Evolutionary conservation across 2,329 filamentous ascomycete species (phyloP), one percentile per base, ranked within the genome.

Genomic region (Phaeoacremonium minimum): DNA sequence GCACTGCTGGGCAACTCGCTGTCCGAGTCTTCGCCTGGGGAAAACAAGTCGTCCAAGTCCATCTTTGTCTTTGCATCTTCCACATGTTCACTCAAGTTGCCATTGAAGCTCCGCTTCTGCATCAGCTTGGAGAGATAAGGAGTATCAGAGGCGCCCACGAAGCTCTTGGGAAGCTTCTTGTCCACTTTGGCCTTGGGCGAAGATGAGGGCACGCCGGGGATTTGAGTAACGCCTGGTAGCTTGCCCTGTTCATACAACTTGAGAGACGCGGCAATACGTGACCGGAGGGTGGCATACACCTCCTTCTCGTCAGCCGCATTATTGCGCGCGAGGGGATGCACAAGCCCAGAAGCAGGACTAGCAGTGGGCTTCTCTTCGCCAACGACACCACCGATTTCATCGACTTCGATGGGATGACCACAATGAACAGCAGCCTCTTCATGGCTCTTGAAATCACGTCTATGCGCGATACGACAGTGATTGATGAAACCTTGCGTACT

Each of bases 401-500:
- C 75, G 44, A 77, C 69, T 49, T 95, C 86, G 40, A 95, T 79
- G 11, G 85, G 80, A 47, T 90, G 83, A 35, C 93, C 93, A 49
- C 88, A 94, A 41, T 86, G 85, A 38, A 90, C 75, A 20, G 91
- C 93, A 44, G 93, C 93, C 53, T 90, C 87, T 59, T 97, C 91
- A 54, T 98, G 93, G 50, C 88, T 96, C 64, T 95, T 91, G 69
- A 90, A 97, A 46, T 94, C 89, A 41, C 87, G 77, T 56, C 85
- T 86, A 64, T 98, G 93, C 17, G 90, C 89, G 51, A 98, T 97
- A 39, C 93, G 88, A 58, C 91, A 97, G 57, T 98, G 93, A 56
- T 98, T 98, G 66, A 98, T 93, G 64, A 97, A 97, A n/a, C 93
- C 93, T 61, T 97, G 93, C 0, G 90, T 94, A 65, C 90, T 97